Percentiles rank a stretch among this genome's conserved stretches.
phyloP scores from a whole-genome alignment of 129 eudicot genomes.

The Dittrichia graveolens region DNA sequence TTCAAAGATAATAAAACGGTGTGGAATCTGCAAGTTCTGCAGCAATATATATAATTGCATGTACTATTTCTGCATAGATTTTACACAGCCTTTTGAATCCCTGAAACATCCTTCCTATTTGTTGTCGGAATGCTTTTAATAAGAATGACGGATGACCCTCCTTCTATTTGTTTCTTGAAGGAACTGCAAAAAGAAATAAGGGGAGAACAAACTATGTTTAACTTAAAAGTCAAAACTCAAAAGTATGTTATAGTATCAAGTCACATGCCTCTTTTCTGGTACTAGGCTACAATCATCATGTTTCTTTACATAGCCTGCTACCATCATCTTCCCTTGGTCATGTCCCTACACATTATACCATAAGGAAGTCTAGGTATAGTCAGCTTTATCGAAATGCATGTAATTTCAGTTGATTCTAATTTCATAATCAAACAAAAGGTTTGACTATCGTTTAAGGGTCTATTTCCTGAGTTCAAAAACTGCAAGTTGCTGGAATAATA shows the following conservation, averaged over 20 bases:
- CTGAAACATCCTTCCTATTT: slow-evolving; percentile 41
- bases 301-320: slow-evolving; percentile 26
- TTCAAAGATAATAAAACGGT: too few relatives aligned
- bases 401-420: not conserved
- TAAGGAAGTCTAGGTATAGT: not conserved
- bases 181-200: slow-evolving; percentile 38
- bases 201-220: slow-evolving; percentile 5
- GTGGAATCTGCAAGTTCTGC: too few relatives aligned
- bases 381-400: not conserved
- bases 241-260: not conserved
- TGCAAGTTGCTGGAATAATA: not conserved
- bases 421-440: not conserved
- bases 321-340: slow-evolving; percentile 37
- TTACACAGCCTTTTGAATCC: slow-evolving; percentile 32
- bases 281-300: slow-evolving; percentile 33
- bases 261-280: slow-evolving; percentile 54
- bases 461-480: not conserved
- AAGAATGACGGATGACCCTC: slow-evolving; percentile 55
- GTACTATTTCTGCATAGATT: slow-evolving; percentile 35
- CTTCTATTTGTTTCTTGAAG: slow-evolving; percentile 47
- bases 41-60: not conserved
- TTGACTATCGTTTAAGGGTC: too few relatives aligned
- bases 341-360: slow-evolving; percentile 36
- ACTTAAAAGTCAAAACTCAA: not conserved
- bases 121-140: slow-evolving; percentile 56